Base-by-base conservation (phyloP, 345 rosid genomes). In the Carallia brachiata region DNA sequence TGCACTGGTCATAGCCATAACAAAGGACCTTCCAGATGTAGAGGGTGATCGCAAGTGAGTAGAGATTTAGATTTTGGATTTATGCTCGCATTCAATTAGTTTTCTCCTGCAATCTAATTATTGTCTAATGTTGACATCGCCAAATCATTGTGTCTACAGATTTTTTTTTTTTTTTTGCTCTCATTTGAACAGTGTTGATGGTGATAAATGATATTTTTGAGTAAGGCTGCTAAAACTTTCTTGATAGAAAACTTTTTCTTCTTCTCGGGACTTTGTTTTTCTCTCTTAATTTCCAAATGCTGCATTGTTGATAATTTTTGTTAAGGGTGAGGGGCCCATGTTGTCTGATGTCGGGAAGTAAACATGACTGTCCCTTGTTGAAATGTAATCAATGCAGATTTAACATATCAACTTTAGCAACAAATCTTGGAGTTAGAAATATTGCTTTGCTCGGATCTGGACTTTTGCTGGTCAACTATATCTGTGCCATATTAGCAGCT, bases 1-100 rank as follows among this genome's bases (percentile, higher is more conserved):
- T 71, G 98, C 98, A 0, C 78, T 90, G 68, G 98, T 94, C 69
- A 91, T 94, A 71, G 98, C 97, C 71, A 88, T 94, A 74, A 91
- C 98, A 50, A 90, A 90, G 77, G 98, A 94, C 84, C 96, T 94
- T 74, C 95, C 97, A 44, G 96, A 91, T 73, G 95, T 91, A 34
- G 98, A 94, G 73, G 98, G 98, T 55, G 98, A 91, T 86, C 93
- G 92, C 79, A 91, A 90, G 98, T 94, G 85, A 85, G 93, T 77
- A 28, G 50, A 23, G 6, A 17, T 28, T 6, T 63, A 62, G 32
- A 6, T 7, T 55, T 31, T 36, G 36, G 0, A 36, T 52, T 37
- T 19, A 6, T 66, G 36, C 37, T 40, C 8, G 23, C 36, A 1
- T 52, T 52, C 27, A 44, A 23, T 16, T 3, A 28, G 23, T 52